Evolutionary conservation across 306 rosid genomes (phyloP).

Genomic region (Bauhinia variegata): DNA sequence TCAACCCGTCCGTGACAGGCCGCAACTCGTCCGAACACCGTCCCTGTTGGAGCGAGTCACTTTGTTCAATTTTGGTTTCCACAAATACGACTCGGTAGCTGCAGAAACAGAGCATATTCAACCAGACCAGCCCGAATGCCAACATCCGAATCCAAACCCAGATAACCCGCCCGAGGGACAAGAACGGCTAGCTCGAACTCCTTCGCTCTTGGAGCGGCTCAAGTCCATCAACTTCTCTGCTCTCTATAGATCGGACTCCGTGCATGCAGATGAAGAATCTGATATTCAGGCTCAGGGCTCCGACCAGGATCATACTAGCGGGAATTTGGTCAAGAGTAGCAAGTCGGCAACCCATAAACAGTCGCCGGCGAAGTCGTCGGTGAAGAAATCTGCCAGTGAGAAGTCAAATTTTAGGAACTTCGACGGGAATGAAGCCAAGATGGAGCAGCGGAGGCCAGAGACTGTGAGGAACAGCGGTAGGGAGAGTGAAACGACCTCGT

Average conservation of each 20-base stretch:
- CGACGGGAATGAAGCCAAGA: conserved; percentile 21
- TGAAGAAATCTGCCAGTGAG: conserved; percentile 45
- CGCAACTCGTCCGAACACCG: conserved; percentile 42
- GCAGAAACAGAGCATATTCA: conserved; percentile 4
- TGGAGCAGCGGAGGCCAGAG: conserved; percentile 47
- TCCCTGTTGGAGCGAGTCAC: conserved; percentile 51
- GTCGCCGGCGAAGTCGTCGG: conserved; percentile 5
- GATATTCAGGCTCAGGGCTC: conserved; percentile 4
- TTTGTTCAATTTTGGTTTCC: conserved; percentile 49
- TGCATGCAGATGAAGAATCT: conserved; percentile 20
- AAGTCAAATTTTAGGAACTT: not conserved
- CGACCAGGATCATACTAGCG: conserved; percentile 9
- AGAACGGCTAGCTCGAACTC: too few relatives aligned
- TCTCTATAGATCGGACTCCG: conserved; percentile 36
- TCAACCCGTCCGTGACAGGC: conserved; percentile 10
- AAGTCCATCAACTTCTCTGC: conserved; percentile 48
- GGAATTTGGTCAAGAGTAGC: conserved; percentile 40
- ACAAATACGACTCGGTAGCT: too few relatives aligned
- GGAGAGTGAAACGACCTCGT: conserved; percentile 21
- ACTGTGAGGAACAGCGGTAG: conserved; percentile 9
- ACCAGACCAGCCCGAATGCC: not conserved
- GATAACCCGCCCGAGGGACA: too few relatives aligned
- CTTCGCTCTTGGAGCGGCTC: conserved; percentile 57
- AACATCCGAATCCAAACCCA: not conserved
- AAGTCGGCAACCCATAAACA: conserved; percentile 38